Conservation (phyloP, 2,329 filamentous ascomycete species). For the Colletotrichum sp. region DNA sequence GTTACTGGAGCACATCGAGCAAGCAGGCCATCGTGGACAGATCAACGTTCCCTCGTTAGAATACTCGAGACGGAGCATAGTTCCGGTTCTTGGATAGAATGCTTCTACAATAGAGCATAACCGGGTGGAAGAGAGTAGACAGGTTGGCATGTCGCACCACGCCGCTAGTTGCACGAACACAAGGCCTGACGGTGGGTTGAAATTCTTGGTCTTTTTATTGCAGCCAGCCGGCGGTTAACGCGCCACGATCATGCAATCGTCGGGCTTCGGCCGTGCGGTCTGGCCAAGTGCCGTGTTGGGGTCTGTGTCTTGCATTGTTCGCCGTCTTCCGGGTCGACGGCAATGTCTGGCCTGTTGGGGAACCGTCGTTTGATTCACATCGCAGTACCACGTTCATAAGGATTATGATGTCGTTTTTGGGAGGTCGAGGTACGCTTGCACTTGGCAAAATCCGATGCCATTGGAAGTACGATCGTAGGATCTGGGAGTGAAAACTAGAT, state of each 20-base stretch:
- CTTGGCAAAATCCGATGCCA: background rate
- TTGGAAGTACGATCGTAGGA: background rate
- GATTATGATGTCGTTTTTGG: background rate
- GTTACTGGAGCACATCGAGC: background rate
- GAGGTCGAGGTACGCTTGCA: background rate
- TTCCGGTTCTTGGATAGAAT: background rate
- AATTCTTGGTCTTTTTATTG: background rate
- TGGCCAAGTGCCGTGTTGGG: background rate
- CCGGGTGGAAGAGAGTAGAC: background rate
- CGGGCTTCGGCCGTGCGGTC: background rate
- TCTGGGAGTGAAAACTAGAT: background rate
- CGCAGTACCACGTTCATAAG: background rate
- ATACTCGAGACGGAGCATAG: background rate
- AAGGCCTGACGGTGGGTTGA: background rate
- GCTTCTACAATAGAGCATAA: background rate
- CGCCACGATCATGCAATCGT: conserved; percentile 1
- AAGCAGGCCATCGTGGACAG: background rate
- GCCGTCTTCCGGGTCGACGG: background rate
- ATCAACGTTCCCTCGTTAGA: background rate
- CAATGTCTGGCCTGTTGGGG: background rate
- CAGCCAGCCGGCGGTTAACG: background rate
- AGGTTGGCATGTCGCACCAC: background rate
- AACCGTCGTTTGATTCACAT: background rate
- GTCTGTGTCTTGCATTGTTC: background rate
- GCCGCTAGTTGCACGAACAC: background rate